Evolutionary conservation across 768 basidiomycete species (phyloP), one percentile per base, ranked within the genome.

Genomic region (Auriscalpium vulgare): DNA sequence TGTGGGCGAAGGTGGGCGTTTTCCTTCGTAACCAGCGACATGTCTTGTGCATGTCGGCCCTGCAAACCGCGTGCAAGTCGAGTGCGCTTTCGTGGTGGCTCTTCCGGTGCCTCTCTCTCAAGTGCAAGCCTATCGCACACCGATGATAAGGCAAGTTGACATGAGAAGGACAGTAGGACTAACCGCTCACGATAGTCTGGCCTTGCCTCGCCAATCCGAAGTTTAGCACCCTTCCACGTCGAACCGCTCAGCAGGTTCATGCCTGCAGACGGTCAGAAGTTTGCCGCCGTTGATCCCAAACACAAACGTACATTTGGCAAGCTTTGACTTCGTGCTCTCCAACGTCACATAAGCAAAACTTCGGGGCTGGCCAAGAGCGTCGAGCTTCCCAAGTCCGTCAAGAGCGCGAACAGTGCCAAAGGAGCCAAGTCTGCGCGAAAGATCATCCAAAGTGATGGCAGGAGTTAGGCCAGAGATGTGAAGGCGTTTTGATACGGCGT

Each of bases 211-310:
- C 88, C 88, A 37, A 93, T 79, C 16, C 89, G 79, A 36, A 93
- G 71, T 61, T 87, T 91, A 19, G 89, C 73, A n/a, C 91, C 91
- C 71, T 91, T 92, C 88, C 89, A 94, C 1, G 81, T 88, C 7
- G 87, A 82, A 37, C 91, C 91, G 58, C 85, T 91, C 29, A 93
- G 76, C 2, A 82, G 67, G 65, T 82, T 91, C 67, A 88, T 74
- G 68, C 88, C 88, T 91, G 36, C 35, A 37, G 34, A 36, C 14
- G 17, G 51, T 16, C 40, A 16, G 37, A 37, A 44, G 19, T 35
- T 1, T 13, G 47, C 45, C 10, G 23, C 13, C 37, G 10, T 55
- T 10, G 45, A 47, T 8, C 11, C 16, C 11, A 10, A 8, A 34
- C 13, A 6, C 29, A 59, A 34, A 69, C 81, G 56, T 62, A 90